Percentiles rank a stretch among this genome's conserved stretches.
Conservation (phyloP, 768 basidiomycete genomes). For the Lentinus tigrinus region DNA sequence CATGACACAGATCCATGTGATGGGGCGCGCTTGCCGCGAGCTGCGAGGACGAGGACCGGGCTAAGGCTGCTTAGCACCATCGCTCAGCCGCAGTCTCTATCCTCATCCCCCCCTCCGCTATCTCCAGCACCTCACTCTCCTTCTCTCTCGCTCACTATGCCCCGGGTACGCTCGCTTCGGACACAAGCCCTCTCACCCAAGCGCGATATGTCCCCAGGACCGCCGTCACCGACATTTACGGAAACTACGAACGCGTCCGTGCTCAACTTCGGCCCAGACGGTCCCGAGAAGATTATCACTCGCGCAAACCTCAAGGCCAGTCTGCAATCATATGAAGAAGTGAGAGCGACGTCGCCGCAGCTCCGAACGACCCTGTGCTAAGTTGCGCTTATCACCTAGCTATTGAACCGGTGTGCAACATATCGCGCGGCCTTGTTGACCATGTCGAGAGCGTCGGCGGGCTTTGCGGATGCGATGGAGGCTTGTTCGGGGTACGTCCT, state of each 20-base stretch:
- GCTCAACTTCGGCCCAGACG: constrained; percentile 72
- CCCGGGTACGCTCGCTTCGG: constrained; percentile 60
- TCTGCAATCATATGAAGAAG: constrained; percentile 79
- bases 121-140: not conserved
- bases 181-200: constrained; percentile 49
- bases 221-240: constrained; percentile 84
- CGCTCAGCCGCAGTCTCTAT: constrained; percentile 1
- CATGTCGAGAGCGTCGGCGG: constrained; percentile 81
- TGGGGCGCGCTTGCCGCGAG: constrained; percentile 1
- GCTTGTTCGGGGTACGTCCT: constrained; percentile 71
- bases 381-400: constrained; percentile 39
- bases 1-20: constrained; percentile 10
- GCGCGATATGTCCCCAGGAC: constrained; percentile 49
- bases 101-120: not conserved
- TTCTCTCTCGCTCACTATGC: constrained; percentile 30
- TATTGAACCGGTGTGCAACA: constrained; percentile 70
- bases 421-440: constrained; percentile 81
- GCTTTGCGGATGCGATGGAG: constrained; percentile 85
- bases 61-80: not conserved
- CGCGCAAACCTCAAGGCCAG: constrained; percentile 75
- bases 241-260: constrained; percentile 77
- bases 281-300: constrained; percentile 81
- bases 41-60: not conserved
- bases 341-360: constrained; percentile 36
- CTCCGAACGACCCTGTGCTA: not conserved